These are phyloP conservation scores for Diaporthe capsici DNA, from an alignment of 2,329 filamentous ascomycete genomes.

Conservation along the genomic window DNA sequence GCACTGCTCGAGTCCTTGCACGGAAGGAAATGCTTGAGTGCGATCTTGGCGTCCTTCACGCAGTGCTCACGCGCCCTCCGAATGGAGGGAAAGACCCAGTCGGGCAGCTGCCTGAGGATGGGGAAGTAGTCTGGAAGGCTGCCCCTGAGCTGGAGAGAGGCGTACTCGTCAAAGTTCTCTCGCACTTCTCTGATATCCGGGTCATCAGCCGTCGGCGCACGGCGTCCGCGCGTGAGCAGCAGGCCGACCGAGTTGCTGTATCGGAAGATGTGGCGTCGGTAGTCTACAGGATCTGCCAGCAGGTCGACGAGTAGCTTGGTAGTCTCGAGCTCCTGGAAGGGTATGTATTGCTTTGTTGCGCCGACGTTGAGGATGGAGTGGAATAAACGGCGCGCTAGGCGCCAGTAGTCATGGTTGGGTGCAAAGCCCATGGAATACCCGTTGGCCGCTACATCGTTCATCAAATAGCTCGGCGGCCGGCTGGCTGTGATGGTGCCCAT, in stretches of 20 bases:
- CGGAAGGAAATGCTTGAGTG: constrained; percentile 6
- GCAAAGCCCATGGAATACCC: background rate
- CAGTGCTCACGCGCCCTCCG: constrained; percentile 1
- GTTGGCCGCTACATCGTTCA: background rate
- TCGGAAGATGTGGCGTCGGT: background rate
- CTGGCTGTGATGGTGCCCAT: constrained; percentile 5
- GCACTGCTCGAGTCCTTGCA: background rate
- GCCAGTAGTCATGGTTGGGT: constrained; percentile 10
- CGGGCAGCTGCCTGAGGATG: background rate
- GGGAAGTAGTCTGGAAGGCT: constrained; percentile 8
- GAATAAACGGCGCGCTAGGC: background rate
- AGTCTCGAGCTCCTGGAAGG: constrained; percentile 6
- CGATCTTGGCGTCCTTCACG: constrained; percentile 8
- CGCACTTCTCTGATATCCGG: background rate
- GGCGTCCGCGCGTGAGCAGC: background rate
- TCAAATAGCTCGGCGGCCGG: constrained; percentile 4
- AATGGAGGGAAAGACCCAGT: constrained; percentile 8
- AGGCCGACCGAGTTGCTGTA: constrained; percentile 7
- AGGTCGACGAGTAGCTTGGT: constrained; percentile 1
- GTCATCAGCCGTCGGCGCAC: background rate
- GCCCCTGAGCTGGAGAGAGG: background rate
- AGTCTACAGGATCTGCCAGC: background rate
- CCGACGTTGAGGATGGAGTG: constrained; percentile 11
- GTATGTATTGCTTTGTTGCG: constrained; percentile 7
- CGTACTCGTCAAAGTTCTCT: background rate